Conservation (phyloP, 1,284 basidiomycete genomes). For the Naganishia liquefaciens region DNA sequence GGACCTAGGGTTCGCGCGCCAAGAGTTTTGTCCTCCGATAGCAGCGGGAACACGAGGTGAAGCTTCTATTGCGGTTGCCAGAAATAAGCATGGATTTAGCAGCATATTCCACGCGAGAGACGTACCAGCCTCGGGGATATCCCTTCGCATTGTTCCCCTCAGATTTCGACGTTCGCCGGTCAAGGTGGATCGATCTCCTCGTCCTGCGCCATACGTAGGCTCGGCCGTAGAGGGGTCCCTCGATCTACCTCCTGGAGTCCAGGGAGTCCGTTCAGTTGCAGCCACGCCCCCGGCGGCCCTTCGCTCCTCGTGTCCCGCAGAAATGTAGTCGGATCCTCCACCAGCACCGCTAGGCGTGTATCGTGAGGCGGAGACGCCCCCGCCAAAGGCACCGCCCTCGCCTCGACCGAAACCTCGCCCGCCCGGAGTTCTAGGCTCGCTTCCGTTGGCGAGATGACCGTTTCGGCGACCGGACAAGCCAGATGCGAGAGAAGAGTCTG, state of each 20-base stretch:
- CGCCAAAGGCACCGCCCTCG: slow-evolving; percentile 47
- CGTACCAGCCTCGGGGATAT: slow-evolving; percentile 11
- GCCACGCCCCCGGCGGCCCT: not conserved
- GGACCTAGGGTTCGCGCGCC: slow-evolving; percentile 45
- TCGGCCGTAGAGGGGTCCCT: slow-evolving; percentile 16
- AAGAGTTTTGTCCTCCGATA: slow-evolving; percentile 38
- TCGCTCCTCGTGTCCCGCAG: slow-evolving; percentile 11
- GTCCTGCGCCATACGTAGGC: not conserved
- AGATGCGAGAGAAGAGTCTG: slow-evolving; percentile 12
- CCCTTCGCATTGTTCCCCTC: slow-evolving; percentile 15
- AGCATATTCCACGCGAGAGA: not conserved
- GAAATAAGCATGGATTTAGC: not conserved
- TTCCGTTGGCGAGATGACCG: slow-evolving; percentile 15
- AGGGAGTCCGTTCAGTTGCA: slow-evolving; percentile 6
- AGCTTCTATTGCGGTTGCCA: not conserved
- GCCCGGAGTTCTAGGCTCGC: slow-evolving; percentile 15
- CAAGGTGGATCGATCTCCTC: slow-evolving; percentile 9
- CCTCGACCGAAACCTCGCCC: slow-evolving; percentile 43
- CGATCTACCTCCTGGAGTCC: slow-evolving; percentile 20
- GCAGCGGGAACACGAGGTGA: slow-evolving; percentile 20
- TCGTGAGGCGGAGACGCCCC: slow-evolving; percentile 30
- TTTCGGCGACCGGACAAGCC: slow-evolving; percentile 25
- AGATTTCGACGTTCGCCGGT: slow-evolving; percentile 19
- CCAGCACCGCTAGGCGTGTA: slow-evolving; percentile 12
- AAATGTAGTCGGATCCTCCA: slow-evolving; percentile 9